phyloP scores from a whole-genome alignment of 768 basidiomycete species.

The Tulasnella sp. region DNA sequence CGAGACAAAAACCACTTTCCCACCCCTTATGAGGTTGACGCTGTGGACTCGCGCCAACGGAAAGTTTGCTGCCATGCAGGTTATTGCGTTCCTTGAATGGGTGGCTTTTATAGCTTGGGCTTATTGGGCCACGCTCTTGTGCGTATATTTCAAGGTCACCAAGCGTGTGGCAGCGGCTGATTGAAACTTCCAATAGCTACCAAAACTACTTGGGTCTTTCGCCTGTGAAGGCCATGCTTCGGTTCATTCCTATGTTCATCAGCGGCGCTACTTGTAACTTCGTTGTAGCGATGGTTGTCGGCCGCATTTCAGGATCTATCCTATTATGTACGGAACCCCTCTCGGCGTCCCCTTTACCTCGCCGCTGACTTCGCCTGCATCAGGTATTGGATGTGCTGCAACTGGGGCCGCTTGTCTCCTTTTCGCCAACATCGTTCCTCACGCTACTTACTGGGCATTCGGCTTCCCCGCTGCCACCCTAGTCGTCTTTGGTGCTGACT shows the following conservation, averaged over 20 bases:
- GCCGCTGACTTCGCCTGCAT: slow-evolving; percentile 36
- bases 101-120: slow-evolving; percentile 46
- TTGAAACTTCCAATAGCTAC: slow-evolving; percentile 52
- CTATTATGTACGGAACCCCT: slow-evolving; percentile 57
- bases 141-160: not conserved
- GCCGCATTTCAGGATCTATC: slow-evolving; percentile 57
- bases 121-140: slow-evolving; percentile 54
- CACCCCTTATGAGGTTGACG: slow-evolving; percentile 66
- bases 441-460: slow-evolving; percentile 69
- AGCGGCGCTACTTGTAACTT: slow-evolving; percentile 67
- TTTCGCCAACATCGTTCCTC: slow-evolving; percentile 67
- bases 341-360: not conserved
- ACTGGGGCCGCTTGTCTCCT: slow-evolving; percentile 64
- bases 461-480: slow-evolving; percentile 70
- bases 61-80: slow-evolving; percentile 62
- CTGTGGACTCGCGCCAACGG: slow-evolving; percentile 68
- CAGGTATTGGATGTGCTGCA: slow-evolving; percentile 59
- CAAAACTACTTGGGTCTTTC: slow-evolving; percentile 61
- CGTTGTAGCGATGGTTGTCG: slow-evolving; percentile 63
- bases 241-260: slow-evolving; percentile 72
- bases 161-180: not conserved
- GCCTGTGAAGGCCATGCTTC: slow-evolving; percentile 64
- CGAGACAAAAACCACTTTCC: slow-evolving; percentile 47
- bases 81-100: slow-evolving; percentile 70
- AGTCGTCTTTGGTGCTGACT: slow-evolving; percentile 75